Conservation (phyloP, 2,329 filamentous ascomycete species). For the Ophiobolus disseminans region DNA sequence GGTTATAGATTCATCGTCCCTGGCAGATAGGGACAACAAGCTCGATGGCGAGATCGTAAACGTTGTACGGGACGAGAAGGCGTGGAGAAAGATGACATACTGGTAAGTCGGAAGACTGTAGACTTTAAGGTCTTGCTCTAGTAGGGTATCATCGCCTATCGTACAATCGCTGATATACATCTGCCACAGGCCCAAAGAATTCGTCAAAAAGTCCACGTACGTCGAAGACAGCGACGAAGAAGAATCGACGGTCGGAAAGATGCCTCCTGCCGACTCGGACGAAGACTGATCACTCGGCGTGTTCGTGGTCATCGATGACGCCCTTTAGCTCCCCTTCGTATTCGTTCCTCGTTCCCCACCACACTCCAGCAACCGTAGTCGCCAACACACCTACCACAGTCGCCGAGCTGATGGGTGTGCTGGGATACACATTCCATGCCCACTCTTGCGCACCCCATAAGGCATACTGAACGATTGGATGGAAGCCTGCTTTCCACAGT, state of each 20-base stretch:
- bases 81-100: slow-evolving; percentile 86
- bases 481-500: slow-evolving; percentile 77
- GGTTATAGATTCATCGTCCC: slow-evolving; percentile 73
- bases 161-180: slow-evolving; percentile 34
- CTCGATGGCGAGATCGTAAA: slow-evolving; percentile 90
- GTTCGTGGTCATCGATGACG: slow-evolving; percentile 38
- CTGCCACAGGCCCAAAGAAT: slow-evolving; percentile 75
- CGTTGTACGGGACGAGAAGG: slow-evolving; percentile 87
- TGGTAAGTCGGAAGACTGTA: slow-evolving; percentile 61
- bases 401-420: slow-evolving; percentile 68
- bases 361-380: slow-evolving; percentile 68
- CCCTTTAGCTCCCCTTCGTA: slow-evolving; percentile 47
- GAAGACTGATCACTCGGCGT: slow-evolving; percentile 57
- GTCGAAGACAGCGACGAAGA: slow-evolving; percentile 73
- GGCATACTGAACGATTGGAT: slow-evolving; percentile 70
- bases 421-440: slow-evolving; percentile 96
- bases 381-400: slow-evolving; percentile 75
- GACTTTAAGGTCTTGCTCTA: slow-evolving; percentile 18
- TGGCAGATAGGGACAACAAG: slow-evolving; percentile 74
- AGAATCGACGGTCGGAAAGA: slow-evolving; percentile 80
- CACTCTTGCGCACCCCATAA: slow-evolving; percentile 84
- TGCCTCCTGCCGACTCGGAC: slow-evolving; percentile 83
- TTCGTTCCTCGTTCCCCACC: slow-evolving; percentile 61
- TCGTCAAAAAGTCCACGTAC: slow-evolving; percentile 68
- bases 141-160: slow-evolving; percentile 24